Evolutionary conservation across 2,329 filamentous ascomycete species (phyloP).

Genomic region (Penicillium corylophilum): DNA sequence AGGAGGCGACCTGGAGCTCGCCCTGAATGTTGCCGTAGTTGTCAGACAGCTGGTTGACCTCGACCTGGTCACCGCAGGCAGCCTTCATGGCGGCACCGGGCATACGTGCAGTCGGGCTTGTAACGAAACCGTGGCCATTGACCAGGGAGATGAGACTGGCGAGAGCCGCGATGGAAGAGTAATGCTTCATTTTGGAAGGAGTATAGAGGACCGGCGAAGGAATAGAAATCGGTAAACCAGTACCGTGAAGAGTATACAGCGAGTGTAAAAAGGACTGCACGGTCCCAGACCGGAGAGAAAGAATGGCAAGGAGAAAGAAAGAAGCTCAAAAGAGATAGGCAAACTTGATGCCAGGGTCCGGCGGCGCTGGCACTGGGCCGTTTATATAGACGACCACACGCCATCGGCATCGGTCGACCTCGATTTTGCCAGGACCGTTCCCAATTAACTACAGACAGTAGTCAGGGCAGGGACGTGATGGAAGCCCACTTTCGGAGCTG

Average conservation of each 20-base stretch:
- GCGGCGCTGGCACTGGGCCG: not conserved
- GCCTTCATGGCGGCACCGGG: conserved; percentile 53
- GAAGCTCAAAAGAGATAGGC: conserved; percentile 16
- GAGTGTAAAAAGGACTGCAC: conserved; percentile 14
- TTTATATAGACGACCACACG: conserved; percentile 14
- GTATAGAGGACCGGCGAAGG: conserved; percentile 5
- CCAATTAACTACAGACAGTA: conserved; percentile 19
- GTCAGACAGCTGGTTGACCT: conserved; percentile 54
- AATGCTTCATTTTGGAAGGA: conserved; percentile 40
- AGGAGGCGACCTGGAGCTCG: conserved; percentile 50
- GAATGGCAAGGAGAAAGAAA: conserved; percentile 17
- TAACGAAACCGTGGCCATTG: conserved; percentile 56
- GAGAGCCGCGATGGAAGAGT: conserved; percentile 43
- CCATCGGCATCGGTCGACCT: conserved; percentile 1
- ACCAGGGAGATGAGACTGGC: conserved; percentile 49
- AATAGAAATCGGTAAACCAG: conserved; percentile 22
- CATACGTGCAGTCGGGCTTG: conserved; percentile 48
- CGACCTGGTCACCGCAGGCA: conserved; percentile 56
- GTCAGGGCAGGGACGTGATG: not conserved
- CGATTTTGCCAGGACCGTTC: conserved; percentile 3
- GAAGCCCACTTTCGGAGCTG: conserved; percentile 4
- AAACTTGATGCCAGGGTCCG: conserved; percentile 14
- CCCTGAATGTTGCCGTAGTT: conserved; percentile 59
- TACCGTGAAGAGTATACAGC: conserved; percentile 17
- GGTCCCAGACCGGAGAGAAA: conserved; percentile 23